Conservation (phyloP, 2,329 filamentous ascomycete genomes). For the Calonectria pauciramosa region DNA sequence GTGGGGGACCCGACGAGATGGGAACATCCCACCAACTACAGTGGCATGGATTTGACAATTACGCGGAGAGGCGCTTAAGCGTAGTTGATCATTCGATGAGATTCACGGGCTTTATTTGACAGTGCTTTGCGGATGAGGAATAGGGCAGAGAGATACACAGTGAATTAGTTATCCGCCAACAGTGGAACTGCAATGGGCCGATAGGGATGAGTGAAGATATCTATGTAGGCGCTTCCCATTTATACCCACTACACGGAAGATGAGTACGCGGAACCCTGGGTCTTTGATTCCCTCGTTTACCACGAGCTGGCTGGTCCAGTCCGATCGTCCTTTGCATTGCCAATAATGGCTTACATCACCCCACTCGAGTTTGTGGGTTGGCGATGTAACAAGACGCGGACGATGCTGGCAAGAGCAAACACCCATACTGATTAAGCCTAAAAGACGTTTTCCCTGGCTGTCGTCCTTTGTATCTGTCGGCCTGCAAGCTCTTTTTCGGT, state of each 20-base stretch:
- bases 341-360: not conserved
- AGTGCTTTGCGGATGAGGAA: not conserved
- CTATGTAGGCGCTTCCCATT: no score
- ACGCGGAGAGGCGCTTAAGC: not conserved
- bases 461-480: not conserved
- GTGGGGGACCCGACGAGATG: not conserved
- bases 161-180: not conserved
- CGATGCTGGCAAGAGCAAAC: not conserved
- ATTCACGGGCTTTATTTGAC: not conserved
- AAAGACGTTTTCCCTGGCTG: not conserved
- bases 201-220: not conserved
- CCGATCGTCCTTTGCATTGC: not conserved
- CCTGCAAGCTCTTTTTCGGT: not conserved
- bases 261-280: not conserved
- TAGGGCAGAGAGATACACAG: not conserved
- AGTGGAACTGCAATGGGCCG: not conserved
- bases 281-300: not conserved
- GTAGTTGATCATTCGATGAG: not conserved
- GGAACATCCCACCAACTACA: not conserved
- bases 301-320: no score
- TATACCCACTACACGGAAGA: not conserved
- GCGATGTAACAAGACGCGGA: not conserved
- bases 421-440: not conserved
- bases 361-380: not conserved
- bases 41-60: not conserved